phyloP scores from a whole-genome alignment of 2,329 filamentous ascomycete species.

The Orbilia oligospora region DNA sequence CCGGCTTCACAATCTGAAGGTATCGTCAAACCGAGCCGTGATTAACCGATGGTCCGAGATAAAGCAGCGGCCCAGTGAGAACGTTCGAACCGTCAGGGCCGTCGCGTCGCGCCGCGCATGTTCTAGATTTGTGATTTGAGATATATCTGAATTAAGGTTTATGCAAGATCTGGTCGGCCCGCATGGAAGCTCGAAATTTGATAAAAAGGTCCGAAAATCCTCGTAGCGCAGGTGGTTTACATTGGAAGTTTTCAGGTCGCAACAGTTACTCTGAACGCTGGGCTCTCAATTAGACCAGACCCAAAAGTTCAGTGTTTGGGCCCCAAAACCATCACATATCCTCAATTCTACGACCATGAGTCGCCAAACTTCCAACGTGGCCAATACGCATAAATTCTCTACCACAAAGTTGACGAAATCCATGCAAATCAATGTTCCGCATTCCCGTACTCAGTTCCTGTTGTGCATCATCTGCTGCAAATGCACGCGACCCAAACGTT shows the following conservation, averaged over 20 bases:
- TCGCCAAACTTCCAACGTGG: background rate
- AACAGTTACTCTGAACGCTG: too few species aligned
- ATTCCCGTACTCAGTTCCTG: background rate
- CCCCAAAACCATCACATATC: too few species aligned
- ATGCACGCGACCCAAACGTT: conserved; percentile 1
- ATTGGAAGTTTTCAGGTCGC: background rate
- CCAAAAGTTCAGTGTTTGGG: too few species aligned
- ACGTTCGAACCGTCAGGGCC: background rate
- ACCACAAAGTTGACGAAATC: background rate
- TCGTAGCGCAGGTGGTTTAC: background rate
- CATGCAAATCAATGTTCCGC: background rate
- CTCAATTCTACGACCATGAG: background rate
- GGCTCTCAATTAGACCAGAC: too few species aligned
- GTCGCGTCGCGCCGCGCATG: background rate
- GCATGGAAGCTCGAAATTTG: background rate
- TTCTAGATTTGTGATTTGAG: conserved; percentile 8
- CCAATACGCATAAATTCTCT: background rate
- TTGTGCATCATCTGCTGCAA: background rate
- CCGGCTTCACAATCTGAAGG: background rate
- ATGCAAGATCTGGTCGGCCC: background rate
- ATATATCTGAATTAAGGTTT: background rate
- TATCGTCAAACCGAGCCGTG: background rate
- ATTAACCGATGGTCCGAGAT: background rate
- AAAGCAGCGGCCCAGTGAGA: background rate
- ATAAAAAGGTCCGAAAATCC: background rate